Base-by-base conservation (phyloP, 108 stramenopile species). In the Epithemia pelagica region DNA sequence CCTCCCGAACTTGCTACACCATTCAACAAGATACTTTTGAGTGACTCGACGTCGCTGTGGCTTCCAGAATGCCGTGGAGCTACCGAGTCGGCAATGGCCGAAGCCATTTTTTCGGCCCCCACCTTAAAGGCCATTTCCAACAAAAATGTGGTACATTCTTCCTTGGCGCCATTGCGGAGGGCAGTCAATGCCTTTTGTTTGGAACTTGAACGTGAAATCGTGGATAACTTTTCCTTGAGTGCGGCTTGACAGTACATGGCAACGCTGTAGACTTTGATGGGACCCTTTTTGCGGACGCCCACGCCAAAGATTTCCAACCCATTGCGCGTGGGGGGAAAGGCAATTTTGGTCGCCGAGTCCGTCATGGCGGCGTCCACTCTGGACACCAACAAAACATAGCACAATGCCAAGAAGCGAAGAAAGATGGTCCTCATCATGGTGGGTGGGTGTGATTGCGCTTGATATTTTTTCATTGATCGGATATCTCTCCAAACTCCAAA, bases 41-140 rank as follows among this genome's bases (percentile, higher is more conserved):
- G 78, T 10, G 71, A 68, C 0, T 82, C 81, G 18, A 92, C 88
- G n/a, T 85, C 84, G 0, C 77, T 68, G 1, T 66, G 66, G 32
- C 61, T 67, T 21, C 76, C 74, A 7, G 83, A 77, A 54, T 87
- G 67, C 32, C 88, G 77, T 7, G 91, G 91, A 30, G 69, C 64
- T 8, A 92, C 88, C 32, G 82, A 78, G 22, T 92, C 91, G 27
- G 91, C 88, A 68, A 92, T 92, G 23, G 91, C 91, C 27, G 64
- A 71, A 0, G 88, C 88, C 86, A 92, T 89, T 66, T 92, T 92
- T 63, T 92, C 88, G 28, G 91, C 86, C 24, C 87, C 85, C 22
- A 92, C 91, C 68, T 87, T 87, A 74, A 92, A 88, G 71, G 87
- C 87, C 88, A 92, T 92, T 65, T 65, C 54, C 63, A 81, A 52